phyloP scores from a whole-genome alignment of 2,329 filamentous ascomycete species.

The Diatrype stigma region DNA sequence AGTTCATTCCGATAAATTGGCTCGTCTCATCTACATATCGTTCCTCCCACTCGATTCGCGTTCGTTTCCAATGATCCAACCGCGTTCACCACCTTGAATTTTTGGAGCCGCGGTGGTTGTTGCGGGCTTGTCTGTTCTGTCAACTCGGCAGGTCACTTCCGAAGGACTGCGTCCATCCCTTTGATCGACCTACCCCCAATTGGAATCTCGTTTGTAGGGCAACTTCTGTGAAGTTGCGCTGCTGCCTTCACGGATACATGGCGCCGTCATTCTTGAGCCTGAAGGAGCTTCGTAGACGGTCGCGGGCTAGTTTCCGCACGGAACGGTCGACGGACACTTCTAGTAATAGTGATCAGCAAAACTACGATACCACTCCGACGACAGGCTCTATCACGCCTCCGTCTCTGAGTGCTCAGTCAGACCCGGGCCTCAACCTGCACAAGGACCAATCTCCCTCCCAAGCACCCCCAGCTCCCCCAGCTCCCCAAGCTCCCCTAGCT shows the following conservation, averaged over 20 bases:
- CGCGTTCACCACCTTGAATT: neutral
- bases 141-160: neutral
- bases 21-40: neutral
- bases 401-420: conserved; percentile 63
- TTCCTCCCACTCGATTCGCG: neutral
- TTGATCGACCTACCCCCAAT: neutral
- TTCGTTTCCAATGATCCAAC: neutral
- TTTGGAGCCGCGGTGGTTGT: neutral
- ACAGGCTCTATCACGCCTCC: conserved; percentile 73
- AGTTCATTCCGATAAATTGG: neutral
- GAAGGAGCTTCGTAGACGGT: conserved; percentile 72
- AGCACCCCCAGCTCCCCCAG: conserved; percentile 25
- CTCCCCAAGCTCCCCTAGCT: conserved; percentile 20
- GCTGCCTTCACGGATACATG: conserved; percentile 34
- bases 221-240: conserved; percentile 8
- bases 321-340: conserved; percentile 58
- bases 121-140: neutral
- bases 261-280: conserved; percentile 62
- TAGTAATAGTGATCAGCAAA: conserved; percentile 52
- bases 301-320: conserved; percentile 68
- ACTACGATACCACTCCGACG: conserved; percentile 57
- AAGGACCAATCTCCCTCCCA: conserved; percentile 39
- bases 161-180: neutral
- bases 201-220: neutral
- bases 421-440: conserved; percentile 62